Evolutionary conservation across 2,329 filamentous ascomycete genomes (phyloP).

Genomic region (Venturia oleaginea): DNA sequence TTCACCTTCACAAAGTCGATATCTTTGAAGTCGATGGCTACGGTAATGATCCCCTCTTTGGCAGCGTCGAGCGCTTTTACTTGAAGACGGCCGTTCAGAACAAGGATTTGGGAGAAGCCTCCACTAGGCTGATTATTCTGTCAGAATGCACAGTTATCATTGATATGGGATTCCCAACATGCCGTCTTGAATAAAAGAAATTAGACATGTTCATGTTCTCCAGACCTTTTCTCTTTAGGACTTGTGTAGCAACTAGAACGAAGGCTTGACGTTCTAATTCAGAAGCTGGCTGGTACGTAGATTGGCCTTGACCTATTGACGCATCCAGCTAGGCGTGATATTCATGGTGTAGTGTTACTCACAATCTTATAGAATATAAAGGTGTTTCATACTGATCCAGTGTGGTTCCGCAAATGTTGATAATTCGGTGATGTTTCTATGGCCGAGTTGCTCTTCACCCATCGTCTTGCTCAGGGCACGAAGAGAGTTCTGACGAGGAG

Average conservation of each 20-base stretch:
- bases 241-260: slow-evolving; percentile 32
- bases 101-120: slow-evolving; percentile 27
- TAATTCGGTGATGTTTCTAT: neutral
- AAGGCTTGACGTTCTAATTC: slow-evolving; percentile 37
- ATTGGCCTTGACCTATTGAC: slow-evolving; percentile 13
- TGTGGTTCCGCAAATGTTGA: too few relatives aligned
- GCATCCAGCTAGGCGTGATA: neutral
- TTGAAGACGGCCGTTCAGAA: slow-evolving; percentile 24
- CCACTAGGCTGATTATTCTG: slow-evolving; percentile 16
- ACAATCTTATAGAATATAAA: slow-evolving; percentile 16
- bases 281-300: slow-evolving; percentile 30
- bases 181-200: slow-evolving; percentile 24
- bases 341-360: neutral
- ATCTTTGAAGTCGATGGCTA: slow-evolving; percentile 28
- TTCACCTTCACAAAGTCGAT: slow-evolving; percentile 19
- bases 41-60: slow-evolving; percentile 29
- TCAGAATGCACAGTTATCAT: neutral
- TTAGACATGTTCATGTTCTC: slow-evolving; percentile 32
- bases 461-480: neutral
- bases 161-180: neutral
- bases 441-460: neutral
- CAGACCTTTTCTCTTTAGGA: slow-evolving; percentile 33
- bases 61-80: slow-evolving; percentile 21
- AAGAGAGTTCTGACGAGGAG: too few relatives aligned
- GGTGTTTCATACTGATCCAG: too few relatives aligned